phyloP scores from a whole-genome alignment of 768 basidiomycete species.

The Amanita phalloides region DNA sequence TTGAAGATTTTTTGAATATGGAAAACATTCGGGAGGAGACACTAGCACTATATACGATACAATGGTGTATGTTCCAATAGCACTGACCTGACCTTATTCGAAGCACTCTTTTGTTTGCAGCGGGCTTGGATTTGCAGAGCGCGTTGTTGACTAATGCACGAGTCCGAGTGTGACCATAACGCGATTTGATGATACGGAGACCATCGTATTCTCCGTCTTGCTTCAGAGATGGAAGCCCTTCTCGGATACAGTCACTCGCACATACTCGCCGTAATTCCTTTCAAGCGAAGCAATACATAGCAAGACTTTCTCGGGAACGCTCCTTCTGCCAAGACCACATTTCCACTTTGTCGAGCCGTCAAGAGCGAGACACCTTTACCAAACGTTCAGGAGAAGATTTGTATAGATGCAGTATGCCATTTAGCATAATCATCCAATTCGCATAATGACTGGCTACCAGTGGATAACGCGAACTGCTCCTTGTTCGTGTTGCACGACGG shows the following conservation, averaged over 20 bases:
- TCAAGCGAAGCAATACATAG: slow-evolving; percentile 13
- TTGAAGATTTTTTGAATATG: no score
- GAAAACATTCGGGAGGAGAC: no score
- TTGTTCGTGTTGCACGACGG: slow-evolving; percentile 90
- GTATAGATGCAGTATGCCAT: slow-evolving; percentile 61
- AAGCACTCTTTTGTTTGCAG: no score
- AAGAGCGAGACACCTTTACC: slow-evolving; percentile 49
- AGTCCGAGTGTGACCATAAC: background rate
- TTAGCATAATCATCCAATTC: background rate
- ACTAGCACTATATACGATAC: no score
- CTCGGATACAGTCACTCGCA: background rate
- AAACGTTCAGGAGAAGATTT: slow-evolving; percentile 59
- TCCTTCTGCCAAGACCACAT: slow-evolving; percentile 71
- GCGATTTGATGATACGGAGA: background rate
- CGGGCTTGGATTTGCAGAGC: no score
- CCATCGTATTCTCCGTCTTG: background rate
- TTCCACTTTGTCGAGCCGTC: slow-evolving; percentile 64
- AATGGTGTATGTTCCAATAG: no score
- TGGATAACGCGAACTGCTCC: slow-evolving; percentile 51
- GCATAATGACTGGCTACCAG: slow-evolving; percentile 23
- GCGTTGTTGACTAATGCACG: no score
- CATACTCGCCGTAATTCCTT: background rate
- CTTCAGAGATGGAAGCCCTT: background rate
- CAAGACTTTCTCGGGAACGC: slow-evolving; percentile 41
- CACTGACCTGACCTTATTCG: no score